Percentiles rank a stretch among this genome's conserved stretches.
These are phyloP conservation scores for Ganoderma sinense DNA, from an alignment of 1,284 basidiomycete genomes.

Conservation along the genomic window DNA sequence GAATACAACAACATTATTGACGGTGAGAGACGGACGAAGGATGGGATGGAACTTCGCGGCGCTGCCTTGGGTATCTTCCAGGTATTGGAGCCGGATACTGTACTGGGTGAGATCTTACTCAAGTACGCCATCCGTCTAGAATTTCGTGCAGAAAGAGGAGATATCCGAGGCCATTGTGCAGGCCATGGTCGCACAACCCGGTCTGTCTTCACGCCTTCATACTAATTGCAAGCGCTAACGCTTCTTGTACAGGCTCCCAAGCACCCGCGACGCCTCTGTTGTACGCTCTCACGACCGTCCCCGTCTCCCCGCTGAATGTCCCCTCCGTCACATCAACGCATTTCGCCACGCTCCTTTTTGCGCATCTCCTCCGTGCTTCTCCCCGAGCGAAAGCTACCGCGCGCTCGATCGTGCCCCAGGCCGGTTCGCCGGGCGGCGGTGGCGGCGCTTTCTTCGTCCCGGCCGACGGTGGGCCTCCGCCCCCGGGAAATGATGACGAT, in stretches of 20 bases:
- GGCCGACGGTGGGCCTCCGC: conserved; percentile 62
- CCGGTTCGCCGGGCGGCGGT: conserved; percentile 40
- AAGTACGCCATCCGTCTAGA: conserved; percentile 49
- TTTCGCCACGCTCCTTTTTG: conserved; percentile 72
- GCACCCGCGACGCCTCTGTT: conserved; percentile 70
- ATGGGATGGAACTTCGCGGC: conserved; percentile 69
- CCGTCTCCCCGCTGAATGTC: conserved; percentile 60
- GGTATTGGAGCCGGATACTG: conserved; percentile 47
- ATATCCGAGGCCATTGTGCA: conserved; percentile 70
- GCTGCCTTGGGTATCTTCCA: conserved; percentile 77
- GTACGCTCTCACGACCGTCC: conserved; percentile 64
- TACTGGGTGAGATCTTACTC: background rate
- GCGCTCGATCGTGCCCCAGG: conserved; percentile 66
- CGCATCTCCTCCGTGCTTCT: conserved; percentile 72
- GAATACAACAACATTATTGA: conserved; percentile 75
- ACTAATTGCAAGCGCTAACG: background rate
- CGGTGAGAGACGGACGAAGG: conserved; percentile 59
- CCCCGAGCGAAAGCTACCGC: conserved; percentile 84
- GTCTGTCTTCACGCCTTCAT: conserved; percentile 34
- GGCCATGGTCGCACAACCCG: conserved; percentile 68
- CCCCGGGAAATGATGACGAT: conserved; percentile 25
- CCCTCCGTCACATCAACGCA: conserved; percentile 67
- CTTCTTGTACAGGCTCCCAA: conserved; percentile 42
- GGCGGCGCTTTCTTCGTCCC: conserved; percentile 73
- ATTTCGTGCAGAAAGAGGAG: conserved; percentile 77